Evolutionary conservation across 2,329 filamentous ascomycete species (phyloP), one percentile per base, ranked within the genome.

Genomic region (Scedosporium aurantiacum): DNA sequence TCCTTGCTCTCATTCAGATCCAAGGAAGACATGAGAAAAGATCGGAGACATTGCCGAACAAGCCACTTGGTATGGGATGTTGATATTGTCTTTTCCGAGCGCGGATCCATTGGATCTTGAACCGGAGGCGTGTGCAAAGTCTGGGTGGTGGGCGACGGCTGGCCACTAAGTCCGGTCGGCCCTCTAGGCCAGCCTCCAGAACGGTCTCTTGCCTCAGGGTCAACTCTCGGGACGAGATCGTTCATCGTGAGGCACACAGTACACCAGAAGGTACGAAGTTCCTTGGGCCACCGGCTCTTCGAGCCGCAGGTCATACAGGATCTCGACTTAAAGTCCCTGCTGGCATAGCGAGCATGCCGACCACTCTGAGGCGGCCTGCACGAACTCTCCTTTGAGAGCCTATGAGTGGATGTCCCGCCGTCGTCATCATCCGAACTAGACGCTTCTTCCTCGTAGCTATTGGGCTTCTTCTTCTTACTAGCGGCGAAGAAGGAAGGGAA

Each of bases 231-330:
- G 37, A 70, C 70, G 60, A 96, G 73, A 70, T 96, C 91, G 70
- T 95, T 96, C 70, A 96, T 85, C 18, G 89, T 94, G 68, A 89
- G 76, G 72, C 91, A 96, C 61, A 90, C 87, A 50, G 89, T 88
- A 72, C 91, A 96, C 67, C 90, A 83, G 72, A 94, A 96, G 43
- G 87, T 82, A 41, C 82, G 82, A 64, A 91, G 74, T 60, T 87
- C 83, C 64, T 81, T 83, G 1, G 90, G 90, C 87, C 91, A 96
- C 62, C 88, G 82, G 65, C 95, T 87, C 61, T 86, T 83, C 61
- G 88, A 88, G 67, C 87, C 89, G 72, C 91, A 96, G 40, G 91
- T 92, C 83, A 93, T 91, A 71, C 91, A 96, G 67, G 84, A 86
- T 23, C 90, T 88, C 37, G 84, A 86, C 28, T 79, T 78, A 68